phyloP scores from a whole-genome alignment of 1,139 yeast species.

The Protomyces lactucae-debilis region DNA sequence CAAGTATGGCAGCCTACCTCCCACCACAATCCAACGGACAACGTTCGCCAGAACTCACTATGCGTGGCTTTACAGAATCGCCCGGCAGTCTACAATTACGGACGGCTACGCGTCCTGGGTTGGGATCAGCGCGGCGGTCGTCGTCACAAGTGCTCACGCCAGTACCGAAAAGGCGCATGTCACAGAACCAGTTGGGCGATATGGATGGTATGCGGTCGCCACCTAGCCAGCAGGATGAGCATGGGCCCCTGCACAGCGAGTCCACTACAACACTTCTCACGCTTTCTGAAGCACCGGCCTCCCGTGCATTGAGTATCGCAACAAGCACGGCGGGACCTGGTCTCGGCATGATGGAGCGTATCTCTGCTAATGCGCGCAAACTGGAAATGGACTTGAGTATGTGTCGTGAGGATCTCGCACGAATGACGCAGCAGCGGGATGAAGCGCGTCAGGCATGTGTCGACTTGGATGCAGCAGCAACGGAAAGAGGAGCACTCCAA shows the following conservation, averaged over 20 bases:
- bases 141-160: slow-evolving; percentile 9
- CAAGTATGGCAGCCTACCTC: not conserved
- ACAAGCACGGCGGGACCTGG: slow-evolving; percentile 23
- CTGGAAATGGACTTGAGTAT: slow-evolving; percentile 72
- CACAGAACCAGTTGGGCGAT: not conserved
- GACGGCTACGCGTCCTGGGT: slow-evolving; percentile 8
- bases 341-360: slow-evolving; percentile 45
- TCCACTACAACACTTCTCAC: not conserved
- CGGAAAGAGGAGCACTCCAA: slow-evolving; percentile 44
- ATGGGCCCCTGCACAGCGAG: slow-evolving; percentile 4
- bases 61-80: slow-evolving; percentile 10
- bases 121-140: not conserved
- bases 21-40: not conserved
- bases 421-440: slow-evolving; percentile 55
- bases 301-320: not conserved
- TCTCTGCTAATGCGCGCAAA: slow-evolving; percentile 70
- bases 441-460: slow-evolving; percentile 64
- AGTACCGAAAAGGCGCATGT: not conserved
- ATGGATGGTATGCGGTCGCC: slow-evolving; percentile 18
- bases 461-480: slow-evolving; percentile 53
- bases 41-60: not conserved
- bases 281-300: not conserved
- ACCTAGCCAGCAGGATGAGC: not conserved
- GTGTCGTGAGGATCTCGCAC: slow-evolving; percentile 57
- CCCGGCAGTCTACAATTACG: slow-evolving; percentile 3